These are phyloP conservation scores for Fonsecaea pedrosoi DNA, from an alignment of 2,329 filamentous ascomycete species.

Conservation along the genomic window DNA sequence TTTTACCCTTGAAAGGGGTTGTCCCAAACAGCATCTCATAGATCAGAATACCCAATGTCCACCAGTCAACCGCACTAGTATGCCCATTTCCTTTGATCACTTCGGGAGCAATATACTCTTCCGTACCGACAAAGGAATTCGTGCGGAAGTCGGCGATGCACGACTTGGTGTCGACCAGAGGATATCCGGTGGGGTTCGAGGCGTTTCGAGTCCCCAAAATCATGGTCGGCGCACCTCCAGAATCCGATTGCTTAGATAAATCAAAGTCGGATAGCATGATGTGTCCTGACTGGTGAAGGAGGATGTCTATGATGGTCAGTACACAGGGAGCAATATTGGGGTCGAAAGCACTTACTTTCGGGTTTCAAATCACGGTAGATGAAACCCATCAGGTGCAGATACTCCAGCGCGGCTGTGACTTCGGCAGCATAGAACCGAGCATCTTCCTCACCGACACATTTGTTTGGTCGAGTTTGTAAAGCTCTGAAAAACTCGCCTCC, in stretches of 20 bases:
- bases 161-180: slow-evolving; percentile 97
- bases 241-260: slow-evolving; percentile 94
- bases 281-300: slow-evolving; percentile 98
- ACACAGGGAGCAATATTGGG: slow-evolving; percentile 18
- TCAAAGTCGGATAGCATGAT: slow-evolving; percentile 99
- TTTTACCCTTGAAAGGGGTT: slow-evolving; percentile 99
- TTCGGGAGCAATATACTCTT: slow-evolving; percentile 98
- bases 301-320: slow-evolving; percentile 74
- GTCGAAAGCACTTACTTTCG: slow-evolving; percentile 70
- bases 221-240: slow-evolving; percentile 96
- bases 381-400: slow-evolving; percentile 98
- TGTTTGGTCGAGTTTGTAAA: slow-evolving; percentile 92
- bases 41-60: slow-evolving; percentile 95
- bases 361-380: slow-evolving; percentile 98
- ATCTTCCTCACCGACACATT: slow-evolving; percentile 96
- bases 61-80: slow-evolving; percentile 98
- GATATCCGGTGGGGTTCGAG: slow-evolving; percentile 81
- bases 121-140: slow-evolving; percentile 97
- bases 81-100: slow-evolving; percentile 99
- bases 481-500: slow-evolving; percentile 98
- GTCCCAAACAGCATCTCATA: slow-evolving; percentile 99
- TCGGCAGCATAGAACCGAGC: slow-evolving; percentile 97
- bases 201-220: slow-evolving; percentile 86
- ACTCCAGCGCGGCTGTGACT: slow-evolving; percentile 94
- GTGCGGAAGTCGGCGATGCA: slow-evolving; percentile 98